Percentiles rank a stretch among this genome's conserved stretches.
These are phyloP conservation scores for Phellopilus nigrolimitatus DNA, from an alignment of 1,284 basidiomycete species.

Conservation along the genomic window DNA sequence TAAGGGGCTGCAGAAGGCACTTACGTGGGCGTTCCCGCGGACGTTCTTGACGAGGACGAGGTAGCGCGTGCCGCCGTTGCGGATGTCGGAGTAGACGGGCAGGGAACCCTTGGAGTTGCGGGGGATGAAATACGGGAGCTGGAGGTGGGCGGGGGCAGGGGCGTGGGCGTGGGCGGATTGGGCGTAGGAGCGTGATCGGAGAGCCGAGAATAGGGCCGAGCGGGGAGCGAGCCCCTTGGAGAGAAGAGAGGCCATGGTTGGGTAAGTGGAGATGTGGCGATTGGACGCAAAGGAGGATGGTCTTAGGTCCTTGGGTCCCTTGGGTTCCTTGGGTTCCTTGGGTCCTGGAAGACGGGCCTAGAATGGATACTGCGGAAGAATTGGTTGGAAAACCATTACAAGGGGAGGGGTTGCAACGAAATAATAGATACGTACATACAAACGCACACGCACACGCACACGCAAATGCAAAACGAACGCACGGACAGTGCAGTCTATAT, in stretches of 20 bases:
- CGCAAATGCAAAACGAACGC: too few species aligned
- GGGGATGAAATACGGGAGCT: slow-evolving; percentile 51
- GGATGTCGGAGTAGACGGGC: slow-evolving; percentile 68
- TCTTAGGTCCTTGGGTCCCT: too few species aligned
- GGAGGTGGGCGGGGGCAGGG: slow-evolving; percentile 9
- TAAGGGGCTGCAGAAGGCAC: slow-evolving; percentile 20
- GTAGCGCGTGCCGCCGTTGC: slow-evolving; percentile 55
- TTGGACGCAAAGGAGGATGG: too few species aligned
- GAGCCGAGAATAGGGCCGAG: neutral
- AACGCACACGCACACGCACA: too few species aligned
- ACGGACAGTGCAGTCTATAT: too few species aligned
- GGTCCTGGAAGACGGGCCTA: too few species aligned
- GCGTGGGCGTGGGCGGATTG: slow-evolving; percentile 9
- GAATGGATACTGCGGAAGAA: too few species aligned
- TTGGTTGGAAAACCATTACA: too few species aligned
- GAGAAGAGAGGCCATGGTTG: slow-evolving; percentile 1
- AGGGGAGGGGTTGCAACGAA: too few species aligned
- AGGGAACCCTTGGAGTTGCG: slow-evolving; percentile 61
- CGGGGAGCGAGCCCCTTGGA: slow-evolving; percentile 1
- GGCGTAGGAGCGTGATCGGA: slow-evolving; percentile 8
- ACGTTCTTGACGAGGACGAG: slow-evolving; percentile 45
- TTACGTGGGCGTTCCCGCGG: slow-evolving; percentile 39
- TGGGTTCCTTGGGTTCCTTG: too few species aligned
- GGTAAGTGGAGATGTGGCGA: neutral
- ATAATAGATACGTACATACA: too few species aligned